Conservation (phyloP, 208 protist genomes). For the Leishmania aethiopica region DNA sequence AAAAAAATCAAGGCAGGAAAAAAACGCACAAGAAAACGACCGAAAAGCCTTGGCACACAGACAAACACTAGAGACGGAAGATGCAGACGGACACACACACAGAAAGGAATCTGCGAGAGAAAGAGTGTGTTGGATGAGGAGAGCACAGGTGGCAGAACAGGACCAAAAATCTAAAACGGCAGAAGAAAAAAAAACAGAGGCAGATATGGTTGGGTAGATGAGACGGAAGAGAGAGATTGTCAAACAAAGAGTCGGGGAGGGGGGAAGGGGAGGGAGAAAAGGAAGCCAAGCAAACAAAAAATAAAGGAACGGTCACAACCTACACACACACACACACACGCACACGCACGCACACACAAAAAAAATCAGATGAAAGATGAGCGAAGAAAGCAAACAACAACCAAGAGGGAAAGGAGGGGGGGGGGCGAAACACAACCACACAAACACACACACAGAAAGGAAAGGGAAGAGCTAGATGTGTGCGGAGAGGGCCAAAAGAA, state of each 20-base stretch:
- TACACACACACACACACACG: background rate
- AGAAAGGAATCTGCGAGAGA: background rate
- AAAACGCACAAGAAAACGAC: background rate
- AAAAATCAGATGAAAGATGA: background rate
- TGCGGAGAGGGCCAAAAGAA: background rate
- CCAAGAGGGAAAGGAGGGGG: background rate
- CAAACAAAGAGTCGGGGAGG: background rate
- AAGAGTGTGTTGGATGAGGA: background rate
- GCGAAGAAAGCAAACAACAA: background rate
- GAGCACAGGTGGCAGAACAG: background rate
- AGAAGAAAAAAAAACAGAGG: background rate
- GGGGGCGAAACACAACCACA: background rate
- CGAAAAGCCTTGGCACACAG: background rate
- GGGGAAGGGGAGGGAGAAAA: background rate
- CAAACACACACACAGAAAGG: background rate
- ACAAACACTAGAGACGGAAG: background rate
- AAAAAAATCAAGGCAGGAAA: background rate
- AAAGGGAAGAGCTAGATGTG: background rate
- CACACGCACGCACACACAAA: background rate
- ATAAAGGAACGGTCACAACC: background rate
- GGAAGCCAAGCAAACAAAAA: background rate
- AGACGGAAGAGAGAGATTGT: background rate
- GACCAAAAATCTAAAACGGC: conserved; percentile 2
- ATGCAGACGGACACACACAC: background rate
- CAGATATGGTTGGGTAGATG: background rate